A percentile compares a stretch with the other conserved stretches of the same genome.
phyloP scores from a whole-genome alignment of 495 filamentous ascomycete genomes.

The Aspergillus leporis region DNA sequence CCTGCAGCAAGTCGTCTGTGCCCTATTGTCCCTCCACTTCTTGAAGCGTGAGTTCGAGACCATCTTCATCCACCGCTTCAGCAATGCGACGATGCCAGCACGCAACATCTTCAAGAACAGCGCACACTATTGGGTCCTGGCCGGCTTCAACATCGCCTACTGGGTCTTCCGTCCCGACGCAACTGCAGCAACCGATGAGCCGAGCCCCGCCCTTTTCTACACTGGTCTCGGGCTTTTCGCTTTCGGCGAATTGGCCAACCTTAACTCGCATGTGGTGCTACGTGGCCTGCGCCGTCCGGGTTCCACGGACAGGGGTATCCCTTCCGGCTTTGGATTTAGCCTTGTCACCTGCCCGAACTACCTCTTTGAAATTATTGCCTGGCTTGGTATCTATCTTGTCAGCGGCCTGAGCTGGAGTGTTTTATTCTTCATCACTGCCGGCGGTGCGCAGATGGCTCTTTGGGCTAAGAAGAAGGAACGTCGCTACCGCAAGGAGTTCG shows the following conservation, averaged over 20 bases:
- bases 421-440: constrained; percentile 67
- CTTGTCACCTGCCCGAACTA: constrained; percentile 96
- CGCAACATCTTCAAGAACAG: constrained; percentile 89
- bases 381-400: constrained; percentile 74
- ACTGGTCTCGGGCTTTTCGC: constrained; percentile 67
- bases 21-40: constrained; percentile 79
- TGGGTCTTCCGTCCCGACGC: constrained; percentile 79
- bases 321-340: constrained; percentile 79
- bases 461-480: constrained; percentile 95
- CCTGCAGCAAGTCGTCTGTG: constrained; percentile 69
- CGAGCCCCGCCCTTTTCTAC: constrained; percentile 54
- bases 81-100: constrained; percentile 86
- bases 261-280: constrained; percentile 74
- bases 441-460: constrained; percentile 69
- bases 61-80: constrained; percentile 93
- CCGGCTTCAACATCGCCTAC: constrained; percentile 79
- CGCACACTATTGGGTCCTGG: constrained; percentile 84
- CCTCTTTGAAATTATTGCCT: constrained; percentile 85
- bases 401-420: constrained; percentile 75
- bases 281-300: constrained; percentile 74
- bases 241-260: constrained; percentile 76
- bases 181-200: constrained; percentile 46
- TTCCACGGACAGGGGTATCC: constrained; percentile 83
- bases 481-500: constrained; percentile 85
- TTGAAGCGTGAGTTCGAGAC: constrained; percentile 95